phyloP scores from a whole-genome alignment of 192 early-diverging fungal genomes.

The Coemansia sp. region DNA sequence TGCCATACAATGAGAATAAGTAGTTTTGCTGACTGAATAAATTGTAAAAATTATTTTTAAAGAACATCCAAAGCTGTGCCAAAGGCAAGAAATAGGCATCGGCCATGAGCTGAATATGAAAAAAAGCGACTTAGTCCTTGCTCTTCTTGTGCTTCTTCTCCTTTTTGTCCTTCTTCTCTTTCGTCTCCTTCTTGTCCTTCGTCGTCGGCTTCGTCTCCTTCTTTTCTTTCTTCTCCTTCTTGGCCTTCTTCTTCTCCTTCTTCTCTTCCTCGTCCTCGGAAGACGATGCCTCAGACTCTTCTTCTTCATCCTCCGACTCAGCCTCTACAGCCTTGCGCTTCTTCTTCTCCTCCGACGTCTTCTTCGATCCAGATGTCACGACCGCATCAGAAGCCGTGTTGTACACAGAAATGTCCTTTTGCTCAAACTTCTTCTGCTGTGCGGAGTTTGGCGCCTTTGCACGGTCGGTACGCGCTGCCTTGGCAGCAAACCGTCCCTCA shows the following conservation, averaged over 20 bases:
- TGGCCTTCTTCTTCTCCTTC: slow-evolving; percentile 39
- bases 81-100: background rate
- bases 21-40: background rate
- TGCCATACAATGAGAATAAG: background rate
- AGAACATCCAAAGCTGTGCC: background rate
- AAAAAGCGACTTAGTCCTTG: slow-evolving; percentile 21
- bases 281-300: slow-evolving; percentile 27
- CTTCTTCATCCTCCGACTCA: slow-evolving; percentile 19
- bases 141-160: slow-evolving; percentile 42
- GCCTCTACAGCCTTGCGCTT: slow-evolving; percentile 54
- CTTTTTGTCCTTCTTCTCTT: slow-evolving; percentile 44
- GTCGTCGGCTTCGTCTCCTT: slow-evolving; percentile 46
- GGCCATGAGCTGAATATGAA: background rate
- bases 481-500: slow-evolving; percentile 74
- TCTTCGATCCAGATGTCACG: slow-evolving; percentile 16
- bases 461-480: slow-evolving; percentile 67
- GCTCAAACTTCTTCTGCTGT: slow-evolving; percentile 54
- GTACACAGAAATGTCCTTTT: slow-evolving; percentile 53
- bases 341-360: slow-evolving; percentile 34
- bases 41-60: background rate
- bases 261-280: slow-evolving; percentile 51
- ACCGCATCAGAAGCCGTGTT: slow-evolving; percentile 54
- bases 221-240: slow-evolving; percentile 52
- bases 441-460: slow-evolving; percentile 49
- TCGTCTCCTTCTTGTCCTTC: slow-evolving; percentile 39